Base-by-base conservation (phyloP, 2,329 filamentous ascomycete genomes). In the Rutstroemia sp. region DNA sequence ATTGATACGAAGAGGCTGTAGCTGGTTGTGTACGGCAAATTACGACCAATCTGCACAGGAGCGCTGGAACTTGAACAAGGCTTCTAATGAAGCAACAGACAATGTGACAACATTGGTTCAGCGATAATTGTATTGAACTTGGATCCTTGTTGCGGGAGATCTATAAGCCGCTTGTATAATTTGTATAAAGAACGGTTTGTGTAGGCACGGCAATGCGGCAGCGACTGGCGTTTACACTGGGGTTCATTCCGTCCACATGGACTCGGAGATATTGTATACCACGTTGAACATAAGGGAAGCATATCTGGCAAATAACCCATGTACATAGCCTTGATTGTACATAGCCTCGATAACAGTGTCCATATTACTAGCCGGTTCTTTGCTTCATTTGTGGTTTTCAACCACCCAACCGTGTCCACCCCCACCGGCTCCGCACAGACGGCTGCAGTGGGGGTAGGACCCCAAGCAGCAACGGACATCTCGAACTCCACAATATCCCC, bases 1-100 rank as follows among this genome's bases (percentile, higher is more conserved):
- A 5, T 58, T 71, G 50, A 67, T 71, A n/a, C 63, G 69, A 42
- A 63, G 67, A 48, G 67, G 69, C 2, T 71, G 69, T 54, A 70
- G 65, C 48, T 71, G 69, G 69, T 34, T 62, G 25, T 71, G 69
- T 59, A 51, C 65, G n/a, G 68, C 68, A 25, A 7, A 34, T 10
- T 34, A 12, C 4, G 30, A 34, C 10, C 9, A 34, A 12, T 4
- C 30, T 34, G 9, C 30, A 34, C 9, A 14, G 30, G 30, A 34
- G 9, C 30, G 12, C 10, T 34, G 30, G 30, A 42, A 3, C 16
- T 42, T 17, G 5, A 4, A 14, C 19, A 19, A 42, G 39, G 39
- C 23, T 23, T 23, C 23, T 23, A 23, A 23, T n/a, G 39, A 16
- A 17, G 17, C 6, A 42, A 42, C 9, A 42, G 19, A 17, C n/a